Conservation (phyloP, 305 asterid species). For the Fraxinus latifolia region DNA sequence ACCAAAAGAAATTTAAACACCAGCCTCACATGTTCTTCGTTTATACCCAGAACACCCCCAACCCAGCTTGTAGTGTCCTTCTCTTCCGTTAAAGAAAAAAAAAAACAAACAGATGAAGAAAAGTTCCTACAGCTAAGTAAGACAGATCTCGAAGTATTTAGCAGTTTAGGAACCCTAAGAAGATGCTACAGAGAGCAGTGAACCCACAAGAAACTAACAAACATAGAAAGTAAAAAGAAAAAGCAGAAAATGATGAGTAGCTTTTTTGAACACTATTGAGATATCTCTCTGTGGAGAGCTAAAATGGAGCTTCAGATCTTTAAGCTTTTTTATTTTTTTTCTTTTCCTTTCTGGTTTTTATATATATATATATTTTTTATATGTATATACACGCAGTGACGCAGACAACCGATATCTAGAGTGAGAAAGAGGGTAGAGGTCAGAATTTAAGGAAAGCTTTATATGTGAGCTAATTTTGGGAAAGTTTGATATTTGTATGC, state of each 20-base stretch:
- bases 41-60: slow-evolving; percentile 41
- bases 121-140: slow-evolving; percentile 23
- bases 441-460: background rate
- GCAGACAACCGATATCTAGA: slow-evolving; percentile 16
- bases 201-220: slow-evolving; percentile 37
- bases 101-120: slow-evolving; percentile 13
- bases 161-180: slow-evolving; percentile 43
- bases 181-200: slow-evolving; percentile 49
- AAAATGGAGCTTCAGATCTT: slow-evolving; percentile 46
- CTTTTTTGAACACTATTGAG: slow-evolving; percentile 42
- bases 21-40: slow-evolving; percentile 27
- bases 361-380: background rate
- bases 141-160: slow-evolving; percentile 57
- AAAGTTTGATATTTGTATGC: background rate
- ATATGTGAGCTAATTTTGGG: background rate
- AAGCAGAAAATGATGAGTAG: slow-evolving; percentile 49
- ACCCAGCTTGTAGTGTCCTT: slow-evolving; percentile 19
- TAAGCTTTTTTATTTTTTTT: slow-evolving; percentile 24
- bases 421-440: background rate
- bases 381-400: too few relatives aligned
- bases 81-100: background rate
- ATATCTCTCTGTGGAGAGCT: slow-evolving; percentile 34
- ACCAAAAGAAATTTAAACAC: slow-evolving; percentile 32
- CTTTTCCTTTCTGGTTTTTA: slow-evolving; percentile 17
- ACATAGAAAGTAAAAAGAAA: slow-evolving; percentile 24